Conservation (phyloP, 257 asterid species). For the Galeopsis tetrahit region DNA sequence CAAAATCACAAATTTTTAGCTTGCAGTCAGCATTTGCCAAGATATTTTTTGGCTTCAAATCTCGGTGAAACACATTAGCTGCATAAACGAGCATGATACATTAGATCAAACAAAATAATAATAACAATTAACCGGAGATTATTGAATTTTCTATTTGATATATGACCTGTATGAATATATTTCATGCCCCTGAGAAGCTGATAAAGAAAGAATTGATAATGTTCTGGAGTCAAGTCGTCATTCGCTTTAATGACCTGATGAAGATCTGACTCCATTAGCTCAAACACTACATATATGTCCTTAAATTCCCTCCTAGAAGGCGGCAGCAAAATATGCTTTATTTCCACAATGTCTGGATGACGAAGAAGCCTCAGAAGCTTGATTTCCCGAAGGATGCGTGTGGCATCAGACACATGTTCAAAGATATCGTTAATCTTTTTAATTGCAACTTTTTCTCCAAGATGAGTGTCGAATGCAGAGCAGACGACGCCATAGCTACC, state of each 20-base stretch:
- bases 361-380: slow-evolving; percentile 95
- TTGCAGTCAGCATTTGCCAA: slow-evolving; percentile 94
- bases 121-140: not conserved
- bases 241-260: slow-evolving; percentile 92
- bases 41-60: slow-evolving; percentile 84
- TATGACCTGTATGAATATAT: slow-evolving; percentile 83
- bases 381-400: slow-evolving; percentile 91
- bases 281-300: slow-evolving; percentile 88
- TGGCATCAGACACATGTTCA: slow-evolving; percentile 94
- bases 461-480: slow-evolving; percentile 92
- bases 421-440: slow-evolving; percentile 91
- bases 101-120: slow-evolving; percentile 18
- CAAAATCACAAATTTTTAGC: slow-evolving; percentile 86
- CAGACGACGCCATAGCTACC: slow-evolving; percentile 96
- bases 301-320: slow-evolving; percentile 94
- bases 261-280: slow-evolving; percentile 90
- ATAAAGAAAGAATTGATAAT: slow-evolving; percentile 84
- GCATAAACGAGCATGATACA: slow-evolving; percentile 36
- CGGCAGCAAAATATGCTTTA: slow-evolving; percentile 87
- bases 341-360: slow-evolving; percentile 91
- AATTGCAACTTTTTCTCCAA: slow-evolving; percentile 88
- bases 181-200: slow-evolving; percentile 93
- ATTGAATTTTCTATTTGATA: not conserved
- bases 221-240: slow-evolving; percentile 88
- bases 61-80: slow-evolving; percentile 92